Evolutionary conservation across 208 protist genomes (phyloP), one percentile per base, ranked within the genome.

Genomic region (Leishmania tropica): DNA sequence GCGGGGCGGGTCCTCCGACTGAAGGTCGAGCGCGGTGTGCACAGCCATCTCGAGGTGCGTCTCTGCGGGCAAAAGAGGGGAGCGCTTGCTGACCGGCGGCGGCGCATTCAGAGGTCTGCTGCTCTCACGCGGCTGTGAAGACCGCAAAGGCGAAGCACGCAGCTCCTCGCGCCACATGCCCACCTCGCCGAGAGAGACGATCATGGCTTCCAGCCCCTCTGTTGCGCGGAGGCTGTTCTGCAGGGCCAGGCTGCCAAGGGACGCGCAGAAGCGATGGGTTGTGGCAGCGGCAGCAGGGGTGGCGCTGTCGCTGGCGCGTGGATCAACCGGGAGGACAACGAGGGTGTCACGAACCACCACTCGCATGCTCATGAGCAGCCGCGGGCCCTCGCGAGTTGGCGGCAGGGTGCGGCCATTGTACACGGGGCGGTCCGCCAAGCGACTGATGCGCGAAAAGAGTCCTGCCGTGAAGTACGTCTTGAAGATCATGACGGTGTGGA

Each of bases 391-490:
- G 21, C 83, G 80, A n/a, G 84, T 58, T 28, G 87, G 86, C 21
- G 87, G 78, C 67, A 90, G 85, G 24, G 83, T 81, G 31, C 88
- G 84, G 11, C 92, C 89, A 79, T 97, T 94, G 83, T 97, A 97
- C 24, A 95, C 84, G 31, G 95, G 87, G 24, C 95, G 90, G 35
- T 88, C 88, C 7, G 81, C 77, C 24, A 97, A 56, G 7, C 77
- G 58, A 5, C 89, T 81, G 47, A 96, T 70, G 13, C 89, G 85
- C 5, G 90, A 87, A 75, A 96, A 94, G 65, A 96, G 87, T 68
- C 95, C 95, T 0, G 65, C 84, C 24, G 87, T 83, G 80, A 96
- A 94, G 86, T 96, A 96, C 53, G 83, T 81, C 79, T 92, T 91
- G 45, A 97, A 85, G 45, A 92, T 76, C 88, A 94, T 87, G 35